phyloP scores from a whole-genome alignment of 1,284 basidiomycete genomes.

The Ganoderma meredithae region DNA sequence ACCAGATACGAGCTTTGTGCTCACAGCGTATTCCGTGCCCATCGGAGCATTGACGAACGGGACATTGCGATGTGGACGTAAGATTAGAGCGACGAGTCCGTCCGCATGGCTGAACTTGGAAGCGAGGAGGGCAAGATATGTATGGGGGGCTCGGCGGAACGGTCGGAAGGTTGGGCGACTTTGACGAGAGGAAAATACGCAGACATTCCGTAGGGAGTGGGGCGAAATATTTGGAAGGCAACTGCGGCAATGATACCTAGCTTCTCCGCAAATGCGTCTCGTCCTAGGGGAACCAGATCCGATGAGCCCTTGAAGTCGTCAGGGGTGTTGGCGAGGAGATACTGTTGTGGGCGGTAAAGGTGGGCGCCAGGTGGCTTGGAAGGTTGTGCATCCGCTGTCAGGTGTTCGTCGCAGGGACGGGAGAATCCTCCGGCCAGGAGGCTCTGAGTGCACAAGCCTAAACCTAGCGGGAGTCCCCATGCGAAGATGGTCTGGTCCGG shows the following conservation, averaged over 20 bases:
- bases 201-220: not conserved
- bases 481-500: conserved; percentile 11
- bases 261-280: not conserved
- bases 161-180: not conserved
- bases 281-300: not conserved
- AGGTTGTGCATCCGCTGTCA: not conserved
- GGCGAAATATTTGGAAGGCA: not conserved
- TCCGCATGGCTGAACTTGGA: not conserved
- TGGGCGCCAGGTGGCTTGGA: not conserved
- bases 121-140: not conserved
- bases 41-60: not conserved
- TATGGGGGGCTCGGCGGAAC: not conserved
- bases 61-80: not conserved
- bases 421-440: not conserved
- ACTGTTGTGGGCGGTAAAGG: not conserved
- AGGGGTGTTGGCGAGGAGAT: not conserved
- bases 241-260: not conserved
- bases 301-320: not conserved
- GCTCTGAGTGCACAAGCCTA: not conserved
- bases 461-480: not conserved
- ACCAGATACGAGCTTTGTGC: no score
- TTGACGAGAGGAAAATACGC: not conserved
- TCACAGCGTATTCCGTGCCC: not conserved
- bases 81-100: not conserved
- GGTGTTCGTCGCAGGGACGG: not conserved